Base-by-base conservation (phyloP, 2,329 filamentous ascomycete species). In the Pseudogymnoascus destructans region DNA sequence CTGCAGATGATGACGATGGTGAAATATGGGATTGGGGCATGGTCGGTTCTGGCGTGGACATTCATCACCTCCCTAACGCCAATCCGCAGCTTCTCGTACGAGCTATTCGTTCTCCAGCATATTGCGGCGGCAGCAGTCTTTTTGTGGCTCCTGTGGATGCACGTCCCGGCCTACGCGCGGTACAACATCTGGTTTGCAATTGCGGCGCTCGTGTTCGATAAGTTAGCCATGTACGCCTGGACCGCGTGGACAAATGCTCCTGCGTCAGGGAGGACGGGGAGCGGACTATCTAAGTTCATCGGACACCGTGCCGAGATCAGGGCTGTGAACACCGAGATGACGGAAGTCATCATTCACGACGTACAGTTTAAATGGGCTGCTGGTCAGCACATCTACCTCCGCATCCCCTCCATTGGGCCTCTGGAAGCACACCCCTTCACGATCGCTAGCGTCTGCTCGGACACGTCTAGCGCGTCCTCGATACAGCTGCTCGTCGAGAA, bases 91-190 rank as follows among this genome's bases (percentile, higher is more conserved):
- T 73, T 82, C 72, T 76, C 77, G 5, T 88, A 88, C 67, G 85
- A 89, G 70, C 60, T 86, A 0, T 89, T 87, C 66, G 78, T 88
- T 13, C 64, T 81, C 3, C 85, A 89, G 68, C 85, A 89, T 66
- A 71, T 87, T 23, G 67, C 79, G 13, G 79, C 81, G 2, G 82
- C 82, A 59, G 74, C 78, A 27, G 66, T 84, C 21, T 78, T 88
- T 64, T 70, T 87, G 35, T 85, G 79, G 71, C 73, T 85, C 38
- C 69, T 87, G 8, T 81, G 84, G 64, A 71, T 77, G 35, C 85
- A 89, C 66, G 76, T 85, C 3, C 84, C 85, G 1, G 65, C 66
- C 6, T 77, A 79, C 54, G 78, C 83, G 5, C 74, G 72, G 25
- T 80, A 81, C 66, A 81, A 85, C 58, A 70, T 88, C 35, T 87